Evolutionary conservation across 176 grass and related monocot species (phyloP), one percentile per base, ranked within the genome.

Genomic region (Aegilops sharonensis): DNA sequence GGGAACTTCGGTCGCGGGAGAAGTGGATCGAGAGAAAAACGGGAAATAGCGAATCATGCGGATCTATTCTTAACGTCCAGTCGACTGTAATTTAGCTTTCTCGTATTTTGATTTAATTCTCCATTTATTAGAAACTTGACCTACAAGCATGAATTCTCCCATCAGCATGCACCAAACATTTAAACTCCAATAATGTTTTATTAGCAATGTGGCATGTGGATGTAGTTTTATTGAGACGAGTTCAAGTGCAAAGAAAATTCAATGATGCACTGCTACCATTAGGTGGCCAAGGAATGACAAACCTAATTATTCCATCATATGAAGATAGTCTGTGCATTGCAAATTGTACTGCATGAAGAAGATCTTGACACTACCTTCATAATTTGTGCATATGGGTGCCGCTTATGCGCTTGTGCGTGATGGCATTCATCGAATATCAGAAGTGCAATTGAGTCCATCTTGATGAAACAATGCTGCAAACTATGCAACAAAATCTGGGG

Each of bases 401-500:
- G 90, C 45, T 64, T 94, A 78, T 79, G 88, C 14, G 84, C 61
- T 92, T 98, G 93, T 56, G 95, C 95, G 43, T 98, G 95, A 91
- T 98, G 95, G 62, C 93, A 95, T 82, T 98, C 95, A 39, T 98
- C 95, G 66, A 98, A 92, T 91, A 98, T 95, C 61, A 98, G 34
- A 87, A 98, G 90, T 81, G 89, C 90, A 86, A 98, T 82, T 47
- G 71, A 86, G 32, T 79, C 68, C 93, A 98, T 98, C 78, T 69
- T 94, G 78, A 98, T 95, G 76, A 92, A 95, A 86, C 95, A 98
- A 94, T 98, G 95, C 27, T 24, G 62, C 86, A 98, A 92, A 88
- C 82, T 94, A 73, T 94, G 81, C 52, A 98, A 84, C 18, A 98
- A 94, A 86, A 98, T 94, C 85, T 95, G 80, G 11, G 93, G 95